A percentile compares a stretch with the other conserved stretches of the same genome.
These are phyloP conservation scores for Whalleya microplaca DNA, from an alignment of 2,329 filamentous ascomycete genomes.

Conservation along the genomic window DNA sequence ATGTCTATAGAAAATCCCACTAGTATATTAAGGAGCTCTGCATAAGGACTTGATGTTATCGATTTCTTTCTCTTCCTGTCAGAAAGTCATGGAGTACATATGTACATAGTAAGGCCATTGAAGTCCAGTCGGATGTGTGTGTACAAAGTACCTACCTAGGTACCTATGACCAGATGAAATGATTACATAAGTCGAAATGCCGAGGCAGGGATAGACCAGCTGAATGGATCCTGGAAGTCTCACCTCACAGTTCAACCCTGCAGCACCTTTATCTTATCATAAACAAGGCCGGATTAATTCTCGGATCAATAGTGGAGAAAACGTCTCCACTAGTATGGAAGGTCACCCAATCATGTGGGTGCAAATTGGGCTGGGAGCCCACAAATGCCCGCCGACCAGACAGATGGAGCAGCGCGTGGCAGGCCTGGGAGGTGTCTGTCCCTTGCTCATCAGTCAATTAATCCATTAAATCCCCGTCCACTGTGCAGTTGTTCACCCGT, in stretches of 20 bases:
- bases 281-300: conserved; percentile 23
- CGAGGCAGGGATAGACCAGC: conserved; percentile 13
- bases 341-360: conserved; percentile 14
- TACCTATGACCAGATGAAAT: conserved; percentile 2
- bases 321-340: conserved; percentile 1
- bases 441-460: conserved; percentile 14
- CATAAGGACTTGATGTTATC: no score
- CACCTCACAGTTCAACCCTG: conserved; percentile 15
- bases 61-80: no score
- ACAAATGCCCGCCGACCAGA: conserved; percentile 23
- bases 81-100: no score
- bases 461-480: conserved; percentile 22
- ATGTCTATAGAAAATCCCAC: no score
- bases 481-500: conserved; percentile 12
- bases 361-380: conserved; percentile 11
- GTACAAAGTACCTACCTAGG: no score
- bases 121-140: no score
- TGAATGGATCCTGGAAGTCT: no score
- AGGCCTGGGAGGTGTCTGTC: conserved; percentile 7
- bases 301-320: conserved; percentile 19
- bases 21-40: no score
- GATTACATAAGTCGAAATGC: conserved; percentile 6
- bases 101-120: no score
- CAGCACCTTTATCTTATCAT: conserved; percentile 26
- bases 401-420: background rate